Percentiles rank a stretch among this genome's conserved stretches.
Conservation (phyloP, 2,329 filamentous ascomycete genomes). For the Pezicula carpinea region DNA sequence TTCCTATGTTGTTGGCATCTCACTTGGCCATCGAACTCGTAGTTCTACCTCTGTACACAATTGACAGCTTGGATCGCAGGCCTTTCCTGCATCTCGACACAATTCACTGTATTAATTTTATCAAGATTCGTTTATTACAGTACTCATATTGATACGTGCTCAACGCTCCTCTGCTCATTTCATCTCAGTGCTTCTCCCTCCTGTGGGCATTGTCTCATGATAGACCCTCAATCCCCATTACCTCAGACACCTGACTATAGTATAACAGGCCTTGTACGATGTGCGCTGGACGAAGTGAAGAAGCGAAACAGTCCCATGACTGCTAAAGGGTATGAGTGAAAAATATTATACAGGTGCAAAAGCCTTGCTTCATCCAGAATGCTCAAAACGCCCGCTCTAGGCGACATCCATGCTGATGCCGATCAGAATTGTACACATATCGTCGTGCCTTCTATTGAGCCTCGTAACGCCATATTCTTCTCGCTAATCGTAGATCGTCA, state of each 20-base stretch:
- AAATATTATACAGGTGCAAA: conserved; percentile 23
- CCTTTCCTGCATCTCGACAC: too few species aligned
- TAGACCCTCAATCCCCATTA: too few species aligned
- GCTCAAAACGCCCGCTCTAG: conserved; percentile 23
- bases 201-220: too few species aligned
- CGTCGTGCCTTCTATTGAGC: conserved; percentile 11
- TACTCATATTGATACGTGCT: not conserved
- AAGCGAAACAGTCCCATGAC: conserved; percentile 7
- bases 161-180: too few species aligned
- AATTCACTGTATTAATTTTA: too few species aligned
- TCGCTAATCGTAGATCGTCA: conserved; percentile 24
- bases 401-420: conserved; percentile 16
- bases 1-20: too few species aligned
- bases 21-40: too few species aligned
- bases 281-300: not conserved
- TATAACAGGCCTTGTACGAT: not conserved
- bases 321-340: conserved; percentile 20
- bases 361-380: conserved; percentile 12
- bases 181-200: too few species aligned
- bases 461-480: conserved; percentile 16
- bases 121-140: too few species aligned
- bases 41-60: too few species aligned
- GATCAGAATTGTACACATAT: conserved; percentile 22
- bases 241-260: not conserved
- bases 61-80: too few species aligned